Evolutionary conservation across 768 basidiomycete species (phyloP).

Genomic region (Hortiboletus campestris): DNA sequence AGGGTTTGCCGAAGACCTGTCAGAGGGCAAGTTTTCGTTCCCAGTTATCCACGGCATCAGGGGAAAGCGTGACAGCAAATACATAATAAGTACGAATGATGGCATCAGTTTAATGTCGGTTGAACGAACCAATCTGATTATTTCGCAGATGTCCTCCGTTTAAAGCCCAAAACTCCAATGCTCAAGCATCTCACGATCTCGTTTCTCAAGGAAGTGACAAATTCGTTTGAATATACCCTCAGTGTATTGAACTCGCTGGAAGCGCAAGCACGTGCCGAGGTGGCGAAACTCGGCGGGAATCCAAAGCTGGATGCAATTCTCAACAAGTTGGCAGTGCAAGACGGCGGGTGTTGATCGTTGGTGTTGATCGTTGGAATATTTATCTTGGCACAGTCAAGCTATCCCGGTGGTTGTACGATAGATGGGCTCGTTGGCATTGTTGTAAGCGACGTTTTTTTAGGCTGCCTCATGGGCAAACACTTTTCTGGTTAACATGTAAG

Average conservation of each 20-base stretch:
- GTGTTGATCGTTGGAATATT: neutral
- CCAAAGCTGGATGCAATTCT: slow-evolving; percentile 54
- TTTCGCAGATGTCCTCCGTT: slow-evolving; percentile 80
- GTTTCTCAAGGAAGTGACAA: slow-evolving; percentile 73
- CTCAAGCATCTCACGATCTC: slow-evolving; percentile 78
- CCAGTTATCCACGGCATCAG: slow-evolving; percentile 90
- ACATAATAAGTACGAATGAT: slow-evolving; percentile 75
- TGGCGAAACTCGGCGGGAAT: slow-evolving; percentile 78
- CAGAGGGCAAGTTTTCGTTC: slow-evolving; percentile 98
- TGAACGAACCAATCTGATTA: neutral
- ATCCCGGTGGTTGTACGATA: neutral
- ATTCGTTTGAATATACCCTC: slow-evolving; percentile 86
- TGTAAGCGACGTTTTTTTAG: neutral
- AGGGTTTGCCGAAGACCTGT: slow-evolving; percentile 90
- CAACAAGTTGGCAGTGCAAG: slow-evolving; percentile 42
- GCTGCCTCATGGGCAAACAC: neutral
- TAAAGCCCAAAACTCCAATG: slow-evolving; percentile 77
- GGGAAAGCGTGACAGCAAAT: slow-evolving; percentile 70
- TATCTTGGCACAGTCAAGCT: neutral
- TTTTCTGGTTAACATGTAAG: neutral
- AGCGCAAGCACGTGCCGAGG: slow-evolving; percentile 63
- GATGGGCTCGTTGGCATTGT: neutral
- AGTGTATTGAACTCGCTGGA: slow-evolving; percentile 67
- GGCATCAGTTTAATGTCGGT: neutral
- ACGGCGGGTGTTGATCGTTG: neutral